Evolutionary conservation across 345 rosid species (phyloP).

Genomic region (Eucalyptus tenuipes): DNA sequence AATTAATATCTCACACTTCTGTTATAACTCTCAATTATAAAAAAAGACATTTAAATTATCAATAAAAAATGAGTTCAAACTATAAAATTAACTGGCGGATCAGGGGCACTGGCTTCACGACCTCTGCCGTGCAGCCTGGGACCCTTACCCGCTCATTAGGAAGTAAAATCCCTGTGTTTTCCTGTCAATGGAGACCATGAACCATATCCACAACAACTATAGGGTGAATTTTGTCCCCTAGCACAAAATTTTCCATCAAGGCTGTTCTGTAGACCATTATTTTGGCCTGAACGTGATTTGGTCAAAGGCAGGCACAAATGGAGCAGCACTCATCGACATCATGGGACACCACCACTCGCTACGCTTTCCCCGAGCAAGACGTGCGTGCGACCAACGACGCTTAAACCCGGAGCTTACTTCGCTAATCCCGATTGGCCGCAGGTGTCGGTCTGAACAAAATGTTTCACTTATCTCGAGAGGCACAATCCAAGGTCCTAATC

Average conservation of each 20-base stretch:
- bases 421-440: background rate
- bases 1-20: no score
- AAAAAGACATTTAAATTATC: accelerated
- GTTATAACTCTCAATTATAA: no score
- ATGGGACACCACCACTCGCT: background rate
- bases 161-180: no score
- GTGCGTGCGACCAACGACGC: background rate
- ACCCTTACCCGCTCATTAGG: accelerated
- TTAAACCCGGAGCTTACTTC: background rate
- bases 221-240: background rate
- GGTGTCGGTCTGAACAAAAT: background rate
- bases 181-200: no score
- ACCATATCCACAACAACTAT: no score
- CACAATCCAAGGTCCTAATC: background rate
- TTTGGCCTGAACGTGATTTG: background rate
- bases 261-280: background rate
- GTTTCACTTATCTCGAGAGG: background rate
- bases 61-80: no score
- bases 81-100: no score
- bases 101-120: accelerated
- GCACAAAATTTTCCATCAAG: background rate
- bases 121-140: no score
- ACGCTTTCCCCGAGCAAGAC: background rate
- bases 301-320: background rate
- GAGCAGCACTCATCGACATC: background rate